Conservation (phyloP, 805 yeast genomes). For the Diddensiella caesifluorescens region DNA sequence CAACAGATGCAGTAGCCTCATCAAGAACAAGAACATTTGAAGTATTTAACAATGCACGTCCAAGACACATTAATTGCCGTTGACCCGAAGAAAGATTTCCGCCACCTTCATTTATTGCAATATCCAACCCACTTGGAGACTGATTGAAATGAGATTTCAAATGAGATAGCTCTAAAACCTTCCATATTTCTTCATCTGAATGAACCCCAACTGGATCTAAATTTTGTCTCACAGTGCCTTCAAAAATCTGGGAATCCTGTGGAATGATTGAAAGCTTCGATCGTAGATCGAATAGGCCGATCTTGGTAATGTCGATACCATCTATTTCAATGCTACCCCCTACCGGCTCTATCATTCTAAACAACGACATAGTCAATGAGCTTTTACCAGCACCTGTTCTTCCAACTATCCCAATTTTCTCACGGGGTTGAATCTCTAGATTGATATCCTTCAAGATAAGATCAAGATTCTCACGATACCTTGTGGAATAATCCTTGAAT, state of each 20-base stretch:
- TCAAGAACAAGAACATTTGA: constrained; percentile 68
- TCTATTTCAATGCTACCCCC: constrained; percentile 51
- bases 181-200: constrained; percentile 53
- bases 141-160: constrained; percentile 45
- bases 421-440: constrained; percentile 64
- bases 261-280: constrained; percentile 58
- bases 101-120: constrained; percentile 63
- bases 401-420: constrained; percentile 81
- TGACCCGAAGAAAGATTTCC: constrained; percentile 78
- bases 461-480: constrained; percentile 63
- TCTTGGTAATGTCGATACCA: constrained; percentile 45
- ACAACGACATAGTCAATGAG: constrained; percentile 67
- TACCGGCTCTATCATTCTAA: constrained; percentile 52
- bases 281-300: constrained; percentile 54
- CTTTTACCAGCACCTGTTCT: constrained; percentile 89
- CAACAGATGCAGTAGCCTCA: constrained; percentile 79
- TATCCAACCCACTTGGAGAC: constrained; percentile 44
- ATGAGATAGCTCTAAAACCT: constrained; percentile 48
- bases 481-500: constrained; percentile 65
- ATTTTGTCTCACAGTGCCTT: constrained; percentile 56
- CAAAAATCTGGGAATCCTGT: constrained; percentile 63
- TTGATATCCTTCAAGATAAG: constrained; percentile 63
- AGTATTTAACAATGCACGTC: constrained; percentile 67
- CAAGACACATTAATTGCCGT: constrained; percentile 71
- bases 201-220: constrained; percentile 52